phyloP scores from a whole-genome alignment of 2,329 filamentous ascomycete species.

The Phaeophleospora eucalypticola region DNA sequence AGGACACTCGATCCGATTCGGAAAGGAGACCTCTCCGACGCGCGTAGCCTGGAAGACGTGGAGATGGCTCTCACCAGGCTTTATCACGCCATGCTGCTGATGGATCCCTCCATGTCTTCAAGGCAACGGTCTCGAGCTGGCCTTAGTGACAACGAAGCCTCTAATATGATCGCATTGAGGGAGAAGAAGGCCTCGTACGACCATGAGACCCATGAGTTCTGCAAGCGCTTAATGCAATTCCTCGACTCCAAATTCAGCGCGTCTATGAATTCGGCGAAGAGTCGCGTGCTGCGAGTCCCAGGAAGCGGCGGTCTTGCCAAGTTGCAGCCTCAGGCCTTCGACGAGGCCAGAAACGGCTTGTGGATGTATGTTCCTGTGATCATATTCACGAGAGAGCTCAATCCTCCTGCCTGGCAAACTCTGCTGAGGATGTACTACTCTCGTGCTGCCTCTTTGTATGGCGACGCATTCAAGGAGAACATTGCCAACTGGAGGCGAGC shows the following conservation, averaged over 20 bases:
- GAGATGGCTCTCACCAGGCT: slow-evolving; percentile 74
- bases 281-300: slow-evolving; percentile 34
- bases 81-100: slow-evolving; percentile 90
- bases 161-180: slow-evolving; percentile 87
- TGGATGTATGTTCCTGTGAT: slow-evolving; percentile 88
- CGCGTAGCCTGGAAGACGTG: slow-evolving; percentile 68
- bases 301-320: slow-evolving; percentile 41
- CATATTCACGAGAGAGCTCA: slow-evolving; percentile 82
- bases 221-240: slow-evolving; percentile 74
- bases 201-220: slow-evolving; percentile 69
- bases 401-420: slow-evolving; percentile 74
- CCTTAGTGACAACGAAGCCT: slow-evolving; percentile 64
- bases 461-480: slow-evolving; percentile 75
- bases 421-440: slow-evolving; percentile 77
- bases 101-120: slow-evolving; percentile 68
- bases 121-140: slow-evolving; percentile 47
- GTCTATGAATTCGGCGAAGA: slow-evolving; percentile 57
- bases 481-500: slow-evolving; percentile 63
- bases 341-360: slow-evolving; percentile 65
- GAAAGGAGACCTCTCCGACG: slow-evolving; percentile 66
- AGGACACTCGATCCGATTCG: slow-evolving; percentile 71
- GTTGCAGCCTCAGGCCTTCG: slow-evolving; percentile 65
- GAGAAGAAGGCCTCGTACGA: slow-evolving; percentile 91
- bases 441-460: slow-evolving; percentile 71
- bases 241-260: slow-evolving; percentile 77